A percentile compares a stretch with the other conserved stretches of the same genome.
These are phyloP conservation scores for Fusarium clavum DNA, from an alignment of 2,329 filamentous ascomycete species.

Conservation along the genomic window DNA sequence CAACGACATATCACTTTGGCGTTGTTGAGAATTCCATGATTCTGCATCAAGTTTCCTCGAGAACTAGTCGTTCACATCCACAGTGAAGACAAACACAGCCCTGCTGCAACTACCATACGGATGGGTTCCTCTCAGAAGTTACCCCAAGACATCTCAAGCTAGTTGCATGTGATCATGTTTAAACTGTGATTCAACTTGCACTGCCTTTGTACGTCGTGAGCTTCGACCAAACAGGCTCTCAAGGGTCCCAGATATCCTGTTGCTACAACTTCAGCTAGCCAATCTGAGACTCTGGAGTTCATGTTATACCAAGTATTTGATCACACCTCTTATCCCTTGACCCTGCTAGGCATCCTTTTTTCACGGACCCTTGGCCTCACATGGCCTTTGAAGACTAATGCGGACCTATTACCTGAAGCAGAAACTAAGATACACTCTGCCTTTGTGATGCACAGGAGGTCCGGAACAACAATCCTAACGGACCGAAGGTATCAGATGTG, in stretches of 20 bases:
- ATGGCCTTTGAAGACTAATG: constrained; percentile 11
- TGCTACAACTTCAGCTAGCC: background rate
- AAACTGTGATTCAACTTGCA: constrained; percentile 22
- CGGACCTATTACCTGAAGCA: constrained; percentile 18
- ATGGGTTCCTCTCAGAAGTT: constrained; percentile 2
- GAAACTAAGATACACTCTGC: constrained; percentile 26
- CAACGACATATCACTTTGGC: constrained; percentile 8
- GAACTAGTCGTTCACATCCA: constrained; percentile 22
- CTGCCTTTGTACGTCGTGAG: constrained; percentile 25
- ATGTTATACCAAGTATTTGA: constrained; percentile 1
- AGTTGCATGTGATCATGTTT: constrained; percentile 1
- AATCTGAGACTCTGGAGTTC: constrained; percentile 5
- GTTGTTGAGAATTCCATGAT: constrained; percentile 19
- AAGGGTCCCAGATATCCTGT: constrained; percentile 3
- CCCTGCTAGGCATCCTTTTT: constrained; percentile 13
- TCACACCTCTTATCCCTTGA: constrained; percentile 1
- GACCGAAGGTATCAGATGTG: constrained; percentile 11
- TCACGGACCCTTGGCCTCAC: constrained; percentile 9
- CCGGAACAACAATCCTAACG: constrained; percentile 4
- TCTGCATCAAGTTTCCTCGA: constrained; percentile 4
- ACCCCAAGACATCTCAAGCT: constrained; percentile 10
- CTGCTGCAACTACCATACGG: constrained; percentile 9
- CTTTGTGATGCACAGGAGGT: constrained; percentile 5
- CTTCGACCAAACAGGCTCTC: constrained; percentile 9
- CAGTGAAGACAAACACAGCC: constrained; percentile 21